phyloP scores from a whole-genome alignment of 306 rosid species.

The Mimosa pudica region DNA sequence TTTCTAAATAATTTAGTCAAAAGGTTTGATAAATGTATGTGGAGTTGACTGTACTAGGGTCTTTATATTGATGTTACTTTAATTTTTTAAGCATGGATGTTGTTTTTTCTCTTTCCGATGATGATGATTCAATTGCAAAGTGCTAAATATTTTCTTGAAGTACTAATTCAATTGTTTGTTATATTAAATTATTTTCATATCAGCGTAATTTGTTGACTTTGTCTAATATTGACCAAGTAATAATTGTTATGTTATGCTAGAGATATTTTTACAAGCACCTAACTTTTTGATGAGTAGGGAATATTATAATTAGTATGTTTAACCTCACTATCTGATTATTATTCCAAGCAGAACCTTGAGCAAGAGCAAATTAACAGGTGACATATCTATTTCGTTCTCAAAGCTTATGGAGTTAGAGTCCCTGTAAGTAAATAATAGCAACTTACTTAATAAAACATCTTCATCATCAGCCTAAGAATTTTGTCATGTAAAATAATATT shows the following conservation, averaged over 20 bases:
- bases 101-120: neutral
- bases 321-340: neutral
- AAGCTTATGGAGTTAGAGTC: slow-evolving; percentile 4
- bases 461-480: neutral
- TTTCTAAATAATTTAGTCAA: no score
- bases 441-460: neutral
- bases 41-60: no score
- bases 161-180: neutral
- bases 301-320: neutral
- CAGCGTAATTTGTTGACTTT: neutral
- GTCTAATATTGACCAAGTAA: neutral
- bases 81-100: no score
- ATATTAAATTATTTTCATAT: neutral
- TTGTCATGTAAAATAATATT: neutral
- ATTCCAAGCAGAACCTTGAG: slow-evolving; percentile 12
- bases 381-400: neutral
- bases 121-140: neutral
- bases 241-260: neutral
- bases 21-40: no score
- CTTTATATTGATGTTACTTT: no score
- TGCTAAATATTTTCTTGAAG: neutral
- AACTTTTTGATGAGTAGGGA: no score
- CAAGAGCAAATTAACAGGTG: neutral
- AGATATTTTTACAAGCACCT: neutral
- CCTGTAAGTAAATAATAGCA: slow-evolving; percentile 8